Evolutionary conservation across 352 stramenopile species (phyloP), one percentile per base, ranked within the genome.

Genomic region (Phytopythium kandeliae): DNA sequence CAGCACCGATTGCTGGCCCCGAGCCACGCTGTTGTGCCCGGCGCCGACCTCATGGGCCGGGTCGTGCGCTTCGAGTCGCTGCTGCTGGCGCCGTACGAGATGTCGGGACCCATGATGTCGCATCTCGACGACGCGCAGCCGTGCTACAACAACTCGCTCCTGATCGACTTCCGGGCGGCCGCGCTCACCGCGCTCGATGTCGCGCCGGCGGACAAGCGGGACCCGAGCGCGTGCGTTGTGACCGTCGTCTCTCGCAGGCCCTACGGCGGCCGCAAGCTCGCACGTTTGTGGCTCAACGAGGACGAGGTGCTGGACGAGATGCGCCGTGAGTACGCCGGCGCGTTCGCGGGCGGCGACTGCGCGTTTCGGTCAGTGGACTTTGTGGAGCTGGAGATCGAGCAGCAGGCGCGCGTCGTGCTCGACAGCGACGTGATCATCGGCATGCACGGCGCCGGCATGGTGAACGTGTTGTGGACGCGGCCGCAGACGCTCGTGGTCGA

Each of bases 371-470:
- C 68, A 2, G 26, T 90, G 19, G 82, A 90, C 28, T 90, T 85
- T 51, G 78, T 85, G 28, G 66, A 66, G 10, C 30, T 87, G 15
- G 64, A 66, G 17, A 54, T 89, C 2, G 19, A 45, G 7, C 63
- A 86, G 42, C 82, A 92, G 54, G 89, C 90, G 62, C 58, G 56
- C 10, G 59, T 71, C 13, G 76, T 81, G 19, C 56, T 81, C 10
- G 55, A 80, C 19, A 89, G 77, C 42, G 78, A 89, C 51, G 69
- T 90, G 26, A 71, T 92, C 19, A 78, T 92, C 46, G 70, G 78
- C 10, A 92, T 90, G 82, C 82, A 92, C 48, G 82, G 82, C 40
- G 82, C 82, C 19, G 82, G 82, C 19, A 71, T 93, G 47, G 77
- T 89, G 4, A 93, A 93, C 43, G 69, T 91, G 0, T 19, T 86